Evolutionary conservation across 176 grass and related monocot species (phyloP).

Genomic region (Puccinellia tenuiflora): DNA sequence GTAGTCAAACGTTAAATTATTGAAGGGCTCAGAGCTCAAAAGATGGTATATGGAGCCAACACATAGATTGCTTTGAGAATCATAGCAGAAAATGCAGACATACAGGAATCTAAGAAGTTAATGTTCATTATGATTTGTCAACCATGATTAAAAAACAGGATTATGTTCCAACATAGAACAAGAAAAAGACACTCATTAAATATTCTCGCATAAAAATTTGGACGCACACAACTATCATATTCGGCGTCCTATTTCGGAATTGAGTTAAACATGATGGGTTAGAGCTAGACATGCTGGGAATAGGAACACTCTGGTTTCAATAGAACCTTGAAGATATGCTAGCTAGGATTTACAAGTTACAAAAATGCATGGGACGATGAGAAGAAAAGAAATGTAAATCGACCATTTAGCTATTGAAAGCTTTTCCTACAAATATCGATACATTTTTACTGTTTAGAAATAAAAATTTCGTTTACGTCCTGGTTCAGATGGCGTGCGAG

Average conservation of each 20-base stretch:
- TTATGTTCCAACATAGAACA: neutral
- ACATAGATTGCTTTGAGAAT: neutral
- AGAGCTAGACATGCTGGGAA: neutral
- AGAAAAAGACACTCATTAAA: neutral
- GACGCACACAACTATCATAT: neutral
- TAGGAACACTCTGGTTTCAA: neutral
- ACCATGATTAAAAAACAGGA: neutral
- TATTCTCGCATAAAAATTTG: neutral
- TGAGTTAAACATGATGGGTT: neutral
- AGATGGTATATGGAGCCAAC: neutral
- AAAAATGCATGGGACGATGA: neutral
- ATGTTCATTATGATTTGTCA: neutral
- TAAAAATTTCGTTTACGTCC: neutral
- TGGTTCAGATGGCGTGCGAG: neutral
- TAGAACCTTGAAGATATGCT: neutral
- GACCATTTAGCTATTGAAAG: neutral
- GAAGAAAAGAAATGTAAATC: neutral
- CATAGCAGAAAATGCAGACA: neutral
- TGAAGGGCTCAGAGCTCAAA: neutral
- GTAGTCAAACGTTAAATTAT: neutral
- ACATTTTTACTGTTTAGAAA: neutral
- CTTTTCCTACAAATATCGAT: neutral
- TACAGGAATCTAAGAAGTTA: neutral
- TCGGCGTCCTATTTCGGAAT: neutral
- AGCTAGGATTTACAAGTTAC: neutral